Base-by-base conservation (phyloP, 2,329 filamentous ascomycete genomes). In the Purpureocillium lavendulum region DNA sequence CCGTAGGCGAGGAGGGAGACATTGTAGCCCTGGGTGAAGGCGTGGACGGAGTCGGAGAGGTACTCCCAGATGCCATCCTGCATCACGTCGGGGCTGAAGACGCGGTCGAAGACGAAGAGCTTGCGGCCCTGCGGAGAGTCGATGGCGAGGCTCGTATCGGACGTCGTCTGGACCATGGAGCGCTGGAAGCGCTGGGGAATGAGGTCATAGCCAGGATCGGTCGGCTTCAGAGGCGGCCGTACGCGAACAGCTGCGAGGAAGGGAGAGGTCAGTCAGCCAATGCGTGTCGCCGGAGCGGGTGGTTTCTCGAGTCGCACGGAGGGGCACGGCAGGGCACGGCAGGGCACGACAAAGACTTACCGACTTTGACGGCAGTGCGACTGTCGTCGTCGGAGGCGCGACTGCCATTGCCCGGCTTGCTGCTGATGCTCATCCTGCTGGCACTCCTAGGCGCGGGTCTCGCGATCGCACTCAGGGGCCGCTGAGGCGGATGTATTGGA, bases 51-150 rank as follows among this genome's bases (percentile, higher is more conserved):
- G 50, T 98, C 92, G 45, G 79, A 79, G 36, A 98, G 70, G 55
- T 98, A 98, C 35, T 95, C 85, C 86, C 90, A 98, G 35, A 98
- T 68, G 35, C 89, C 90, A 49, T 92, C 84, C 60, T 98, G 92
- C 43, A 77, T 75, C 7, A 88, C 73, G 2, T 92, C 83, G 51
- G 89, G 80, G 26, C 80, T 75, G 56, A 98, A 98, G 5, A 98
- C 89, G 45, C 88, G 82, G 64, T 98, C 92, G 58, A 98, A 98
- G 15, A 97, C 83, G 57, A 98, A 98, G 4, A 96, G 73, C 59
- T 97, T 97, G 56, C 84, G 84, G 36, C 90, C 92, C 56, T 95
- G 88, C 0, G 88, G 84, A 2, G 89, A 85, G 56, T 97, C 92
- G 50, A 98, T 87, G 17, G 86, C 75, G 36, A 98, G 69, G 57